These are phyloP conservation scores for Penicillium sp. DNA, from an alignment of 2,329 filamentous ascomycete species.

Conservation along the genomic window DNA sequence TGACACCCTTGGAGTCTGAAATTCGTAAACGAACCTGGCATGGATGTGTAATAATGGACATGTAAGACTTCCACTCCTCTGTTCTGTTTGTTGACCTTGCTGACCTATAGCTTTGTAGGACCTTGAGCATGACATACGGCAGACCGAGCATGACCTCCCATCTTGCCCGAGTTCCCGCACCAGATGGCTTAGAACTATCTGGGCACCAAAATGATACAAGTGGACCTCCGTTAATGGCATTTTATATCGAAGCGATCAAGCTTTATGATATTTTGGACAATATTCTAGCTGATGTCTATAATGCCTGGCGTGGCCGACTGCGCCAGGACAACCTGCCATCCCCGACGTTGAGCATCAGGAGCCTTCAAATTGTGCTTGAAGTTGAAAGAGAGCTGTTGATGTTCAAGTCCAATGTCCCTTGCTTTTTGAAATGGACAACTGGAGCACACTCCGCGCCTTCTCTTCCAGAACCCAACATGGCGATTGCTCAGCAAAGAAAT, in stretches of 20 bases:
- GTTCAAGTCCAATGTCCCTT: not conserved
- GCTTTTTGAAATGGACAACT: not conserved
- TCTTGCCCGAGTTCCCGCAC: conserved; percentile 7
- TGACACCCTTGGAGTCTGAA: conserved; percentile 28
- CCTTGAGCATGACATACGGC: conserved; percentile 32
- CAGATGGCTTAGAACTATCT: not conserved
- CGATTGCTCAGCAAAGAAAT: conserved; percentile 1
- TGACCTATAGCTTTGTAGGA: conserved; percentile 13
- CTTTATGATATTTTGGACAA: conserved; percentile 8
- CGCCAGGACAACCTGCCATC: not conserved
- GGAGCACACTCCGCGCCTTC: not conserved
- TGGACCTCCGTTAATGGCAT: not conserved
- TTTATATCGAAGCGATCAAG: not conserved
- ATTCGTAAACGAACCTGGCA: conserved; percentile 34
- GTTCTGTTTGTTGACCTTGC: conserved; percentile 1
- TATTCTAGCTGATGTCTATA: conserved; percentile 8
- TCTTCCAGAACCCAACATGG: not conserved
- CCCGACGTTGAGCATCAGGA: not conserved
- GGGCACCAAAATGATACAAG: not conserved
- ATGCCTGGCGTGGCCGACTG: conserved; percentile 1
- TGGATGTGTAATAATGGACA: conserved; percentile 33
- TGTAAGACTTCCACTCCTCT: conserved; percentile 13
- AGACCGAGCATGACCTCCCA: conserved; percentile 23
- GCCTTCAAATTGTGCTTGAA: not conserved
- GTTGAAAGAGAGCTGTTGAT: not conserved